Evolutionary conservation across 805 yeast genomes (phyloP).

Genomic region (Kuraishia borneana): DNA sequence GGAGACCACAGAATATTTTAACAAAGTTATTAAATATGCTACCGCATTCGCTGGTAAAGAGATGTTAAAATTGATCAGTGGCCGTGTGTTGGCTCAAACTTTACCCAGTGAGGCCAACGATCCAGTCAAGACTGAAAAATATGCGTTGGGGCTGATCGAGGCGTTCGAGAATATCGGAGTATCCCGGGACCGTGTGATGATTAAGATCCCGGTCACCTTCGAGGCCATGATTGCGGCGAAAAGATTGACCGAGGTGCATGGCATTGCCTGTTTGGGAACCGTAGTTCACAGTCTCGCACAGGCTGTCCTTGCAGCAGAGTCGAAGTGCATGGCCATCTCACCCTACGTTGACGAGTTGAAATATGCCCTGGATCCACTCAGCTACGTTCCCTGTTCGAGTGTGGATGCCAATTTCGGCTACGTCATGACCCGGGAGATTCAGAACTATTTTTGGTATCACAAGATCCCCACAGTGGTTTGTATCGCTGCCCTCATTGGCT

Average conservation of each 20-base stretch:
- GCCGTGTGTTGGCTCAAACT: slow-evolving; percentile 17
- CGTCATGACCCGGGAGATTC: slow-evolving; percentile 15
- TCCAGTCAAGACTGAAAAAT: slow-evolving; percentile 12
- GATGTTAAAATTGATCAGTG: slow-evolving; percentile 10
- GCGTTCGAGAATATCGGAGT: slow-evolving; percentile 22
- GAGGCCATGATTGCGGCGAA: slow-evolving; percentile 21
- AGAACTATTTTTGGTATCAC: slow-evolving; percentile 21
- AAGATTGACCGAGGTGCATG: slow-evolving; percentile 11
- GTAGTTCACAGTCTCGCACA: slow-evolving; percentile 23
- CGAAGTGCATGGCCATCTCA: slow-evolving; percentile 21
- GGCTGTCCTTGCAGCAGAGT: slow-evolving; percentile 25
- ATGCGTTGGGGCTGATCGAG: slow-evolving; percentile 15
- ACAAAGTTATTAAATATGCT: slow-evolving; percentile 9
- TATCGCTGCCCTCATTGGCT: slow-evolving; percentile 23
- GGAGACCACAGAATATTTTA: slow-evolving; percentile 5
- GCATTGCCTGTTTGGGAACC: slow-evolving; percentile 22
- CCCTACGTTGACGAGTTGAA: slow-evolving; percentile 21
- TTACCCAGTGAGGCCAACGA: slow-evolving; percentile 15
- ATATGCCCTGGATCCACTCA: slow-evolving; percentile 15
- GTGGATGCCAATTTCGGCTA: slow-evolving; percentile 19
- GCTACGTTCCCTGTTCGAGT: slow-evolving; percentile 9
- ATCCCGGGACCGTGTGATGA: slow-evolving; percentile 17
- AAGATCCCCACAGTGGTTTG: slow-evolving; percentile 16
- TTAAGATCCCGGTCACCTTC: slow-evolving; percentile 23
- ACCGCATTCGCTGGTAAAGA: slow-evolving; percentile 15